Base-by-base conservation (phyloP, 2,329 filamentous ascomycete species). In the Phaeosphaeriaceae sp. region DNA sequence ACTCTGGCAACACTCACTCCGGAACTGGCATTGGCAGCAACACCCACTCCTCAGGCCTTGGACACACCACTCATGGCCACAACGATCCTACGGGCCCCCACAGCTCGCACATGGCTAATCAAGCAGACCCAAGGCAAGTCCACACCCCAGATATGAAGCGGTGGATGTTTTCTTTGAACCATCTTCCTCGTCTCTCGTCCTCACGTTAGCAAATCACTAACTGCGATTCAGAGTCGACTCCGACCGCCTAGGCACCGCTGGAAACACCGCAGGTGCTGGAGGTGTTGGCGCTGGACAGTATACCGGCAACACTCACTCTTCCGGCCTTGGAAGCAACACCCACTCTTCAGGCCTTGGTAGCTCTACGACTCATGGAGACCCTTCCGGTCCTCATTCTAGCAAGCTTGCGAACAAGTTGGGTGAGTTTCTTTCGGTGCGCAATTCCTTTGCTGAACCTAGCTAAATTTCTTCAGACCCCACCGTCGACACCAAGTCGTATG, bases 101-200 rank as follows among this genome's bases (percentile, higher is more conserved):
- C 60, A 50, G 65, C 43, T 64, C 61, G 9, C 63, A 61, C 43
- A 26, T 71, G 0, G 62, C 51, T 17, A 78, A 78, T 65, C 62
- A 69, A 58, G 64, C 63, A 21, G 75, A 76, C 49, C 75, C 75
- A n/a, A n/a, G n/a, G n/a, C n/a, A n/a, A n/a, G n/a, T n/a, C n/a
- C n/a, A n/a, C n/a, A n/a, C n/a, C n/a, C n/a, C n/a, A n/a, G n/a
- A n/a, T n/a, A n/a, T n/a, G n/a, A n/a, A n/a, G n/a, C n/a, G n/a
- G n/a, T n/a, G n/a, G n/a, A n/a, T n/a, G n/a, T n/a, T n/a, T n/a
- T n/a, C n/a, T n/a, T n/a, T n/a, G n/a, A n/a, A n/a, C n/a, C n/a
- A n/a, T n/a, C n/a, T n/a, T n/a, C n/a, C n/a, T n/a, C n/a, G n/a
- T n/a, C n/a, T n/a, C n/a, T n/a, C n/a, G n/a, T n/a, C n/a, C n/a